Evolutionary conservation across 2,329 filamentous ascomycete genomes (phyloP), one percentile per base, ranked within the genome.

Genomic region (Pyrenophora tritici-repentis): DNA sequence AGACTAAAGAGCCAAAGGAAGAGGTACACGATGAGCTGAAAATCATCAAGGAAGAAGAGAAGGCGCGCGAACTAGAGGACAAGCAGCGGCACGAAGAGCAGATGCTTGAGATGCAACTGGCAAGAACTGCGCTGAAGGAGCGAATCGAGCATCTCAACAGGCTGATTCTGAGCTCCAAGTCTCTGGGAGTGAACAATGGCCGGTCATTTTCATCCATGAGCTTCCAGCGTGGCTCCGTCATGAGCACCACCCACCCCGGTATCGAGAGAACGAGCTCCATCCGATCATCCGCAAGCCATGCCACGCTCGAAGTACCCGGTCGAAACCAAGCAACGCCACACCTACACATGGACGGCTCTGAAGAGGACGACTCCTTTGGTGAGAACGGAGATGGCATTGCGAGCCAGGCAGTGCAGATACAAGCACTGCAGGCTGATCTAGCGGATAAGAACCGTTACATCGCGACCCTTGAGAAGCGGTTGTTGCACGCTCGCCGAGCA

Each of bases 381-480:
- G 91, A 95, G 66, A 93, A 87, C 67, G 92, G 89, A 14, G 91
- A 97, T 63, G 93, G 92, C 1, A 88, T 83, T 20, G 94, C 94
- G 6, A 90, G 89, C 18, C 76, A 95, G 41, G 79, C 87, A 36
- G 84, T 90, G n/a, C 94, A 97, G 69, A 91, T 97, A 62, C 85
- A 87, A 42, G 89, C 95, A n/a, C 77, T 99, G 40, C 94, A 96
- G 72, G 86, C 91, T n/a, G 94, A 99, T 72, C 82, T 99, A 39
- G 85, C 84, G n/a, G 94, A 99, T 75, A 97, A 96, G 78, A 97
- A 94, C 64, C 88, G 94, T 26, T 99, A 99, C 73, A 97, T 97
- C 62, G 83, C 89, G 22, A 97, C 94, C 0, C 77, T 99, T 10
- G 94, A 99, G 76, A 95, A 95, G 74, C 85, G 94, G 20, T 79